A percentile compares a stretch with the other conserved stretches of the same genome.
Evolutionary conservation across 2,329 filamentous ascomycete species (phyloP).

Genomic region (Colletotrichum eleusines): DNA sequence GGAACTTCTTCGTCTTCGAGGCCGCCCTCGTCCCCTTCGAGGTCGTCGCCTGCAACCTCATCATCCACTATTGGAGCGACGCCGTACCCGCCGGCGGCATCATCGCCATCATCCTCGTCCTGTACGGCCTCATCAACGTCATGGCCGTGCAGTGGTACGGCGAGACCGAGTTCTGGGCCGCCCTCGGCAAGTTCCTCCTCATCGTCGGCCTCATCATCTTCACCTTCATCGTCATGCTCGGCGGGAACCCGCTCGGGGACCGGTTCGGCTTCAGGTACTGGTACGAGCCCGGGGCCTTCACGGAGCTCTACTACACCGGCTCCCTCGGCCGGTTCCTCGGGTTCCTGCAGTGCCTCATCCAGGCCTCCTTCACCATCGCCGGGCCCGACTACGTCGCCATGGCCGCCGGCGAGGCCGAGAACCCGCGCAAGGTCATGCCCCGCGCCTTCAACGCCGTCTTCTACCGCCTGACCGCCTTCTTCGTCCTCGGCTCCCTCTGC

Average conservation of each 20-base stretch:
- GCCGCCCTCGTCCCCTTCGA: conserved; percentile 77
- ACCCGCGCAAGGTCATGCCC: conserved; percentile 77
- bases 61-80: conserved; percentile 74
- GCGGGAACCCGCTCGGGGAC: conserved; percentile 80
- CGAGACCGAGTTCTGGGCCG: conserved; percentile 81
- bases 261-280: conserved; percentile 78
- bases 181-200: conserved; percentile 78
- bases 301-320: conserved; percentile 72
- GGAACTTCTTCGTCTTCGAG: conserved; percentile 81
- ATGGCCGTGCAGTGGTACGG: conserved; percentile 81
- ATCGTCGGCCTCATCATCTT: conserved; percentile 79
- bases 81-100: conserved; percentile 70
- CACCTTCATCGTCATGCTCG: conserved; percentile 86
- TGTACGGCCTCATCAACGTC: conserved; percentile 72
- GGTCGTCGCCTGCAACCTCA: conserved; percentile 73
- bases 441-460: conserved; percentile 84
- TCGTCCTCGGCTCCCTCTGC: conserved; percentile 78
- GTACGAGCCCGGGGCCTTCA: conserved; percentile 77
- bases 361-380: conserved; percentile 73
- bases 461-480: conserved; percentile 81
- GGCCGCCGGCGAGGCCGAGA: conserved; percentile 76
- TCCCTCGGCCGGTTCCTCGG: conserved; percentile 79
- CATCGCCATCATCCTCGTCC: conserved; percentile 64
- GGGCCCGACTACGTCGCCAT: conserved; percentile 65
- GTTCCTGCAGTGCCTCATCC: conserved; percentile 80